Base-by-base conservation (phyloP, 441 rosid species). In the Populus hybrid region DNA sequence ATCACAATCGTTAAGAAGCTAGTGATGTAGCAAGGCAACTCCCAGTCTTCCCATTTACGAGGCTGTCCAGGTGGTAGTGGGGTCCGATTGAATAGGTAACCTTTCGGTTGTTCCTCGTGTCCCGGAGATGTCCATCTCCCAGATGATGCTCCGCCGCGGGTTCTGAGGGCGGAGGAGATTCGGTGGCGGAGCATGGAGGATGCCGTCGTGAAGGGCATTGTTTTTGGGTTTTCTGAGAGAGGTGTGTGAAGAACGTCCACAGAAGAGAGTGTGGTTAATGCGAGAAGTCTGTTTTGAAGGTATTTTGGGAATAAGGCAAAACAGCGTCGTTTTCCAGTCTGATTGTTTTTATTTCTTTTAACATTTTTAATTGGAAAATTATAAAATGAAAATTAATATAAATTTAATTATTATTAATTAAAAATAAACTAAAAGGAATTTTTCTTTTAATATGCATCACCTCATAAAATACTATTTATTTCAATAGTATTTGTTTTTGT, bases 11-110 rank as follows among this genome's bases (percentile, higher is more conserved):
- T 83, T 73, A 94, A 89, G 89, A 93, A 93, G 89, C 98, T 93
- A 38, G 98, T 91, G 87, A 95, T 61, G 88, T 95, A 95, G 87
- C 98, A 93, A 9, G 99, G 98, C 7, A 94, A 91, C 90, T 94
- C 97, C 98, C 97, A 94, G 74, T 94, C 98, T 78, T 94, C 97
- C 97, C 98, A 94, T 65, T 91, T 89, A 21, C 98, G 97, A 3
- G 94, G 76, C 80, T 94, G 93, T n/a, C 97, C 97, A 3, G 92
- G 90, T 20, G 94, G 88, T 8, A 82, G 86, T 3, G 97, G 97
- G 8, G 89, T 78, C 38, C 94, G 85, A 86, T 89, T 94, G 83
- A 94, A 86, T 67, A 89, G 85, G 85, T 91, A 88, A 0, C 97
- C 98, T 72, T 93, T 93, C 29, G 97, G 94, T 16, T 72, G 88